Base-by-base conservation (phyloP, 805 yeast genomes). In the Pichia occidentalis region DNA sequence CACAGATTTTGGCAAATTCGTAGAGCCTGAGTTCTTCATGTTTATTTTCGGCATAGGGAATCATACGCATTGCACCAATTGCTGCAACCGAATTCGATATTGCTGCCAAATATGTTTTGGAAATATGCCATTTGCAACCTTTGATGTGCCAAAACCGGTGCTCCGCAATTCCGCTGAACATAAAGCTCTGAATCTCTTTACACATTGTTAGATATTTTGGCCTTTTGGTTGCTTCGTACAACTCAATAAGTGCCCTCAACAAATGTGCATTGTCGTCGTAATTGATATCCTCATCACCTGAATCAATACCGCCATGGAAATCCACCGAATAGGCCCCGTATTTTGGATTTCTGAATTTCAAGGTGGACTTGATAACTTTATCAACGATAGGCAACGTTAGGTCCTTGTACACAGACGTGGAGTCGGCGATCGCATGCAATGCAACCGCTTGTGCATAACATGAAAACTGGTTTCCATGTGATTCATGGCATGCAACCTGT, bases 211-310 rank as follows among this genome's bases (percentile, higher is more conserved):
- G 60, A 51, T 65, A 75, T 32, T 61, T 60, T 47, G 60, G 60
- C 44, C 78, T 71, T 2, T 71, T 72, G 1, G 85, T 77, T 18
- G 76, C 84, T 50, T 79, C 86, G 51, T 75, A 80, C 2, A 84
- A 83, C 3, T 77, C 69, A 40, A 81, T 60, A 47, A 77, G 63
- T 3, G 79, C 80, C 48, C 77, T 65, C 12, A 82, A 80, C 11
- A 80, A 75, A 53, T 80, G 88, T 3, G 87, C 88, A 52, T 80
- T 82, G 51, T 80, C 88, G 51, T 80, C 86, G 45, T 76, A 76
- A 55, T 80, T 79, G 28, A 80, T 74, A 53, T 80, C 86, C 50
- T 77, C 71, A 51, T 73, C 77, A 4, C 80, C 77, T 7, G 53
- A 47, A 17, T 49, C 44, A 2, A 28, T 23, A 5, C 45, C 47